Percentiles rank a stretch among this genome's conserved stretches.
Conservation (phyloP, 169 alveolate species). For the Plasmodium reichenowi region DNA sequence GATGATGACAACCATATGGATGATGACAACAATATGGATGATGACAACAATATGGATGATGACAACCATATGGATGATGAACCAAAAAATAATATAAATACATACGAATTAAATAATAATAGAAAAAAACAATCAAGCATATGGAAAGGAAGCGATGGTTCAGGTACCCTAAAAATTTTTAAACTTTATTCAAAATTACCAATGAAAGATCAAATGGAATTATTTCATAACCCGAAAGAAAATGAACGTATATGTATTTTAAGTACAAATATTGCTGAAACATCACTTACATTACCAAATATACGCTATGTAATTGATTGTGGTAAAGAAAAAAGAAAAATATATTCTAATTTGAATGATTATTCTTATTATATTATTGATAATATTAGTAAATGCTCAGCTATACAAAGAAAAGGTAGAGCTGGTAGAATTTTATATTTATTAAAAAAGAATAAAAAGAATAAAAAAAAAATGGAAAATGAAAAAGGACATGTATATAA, state of each 20-base stretch:
- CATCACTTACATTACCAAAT: constrained; percentile 99
- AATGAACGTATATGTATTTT: constrained; percentile 95
- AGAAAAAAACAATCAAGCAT: constrained; percentile 56
- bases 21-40: constrained; percentile 26
- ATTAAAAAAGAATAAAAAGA: constrained; percentile 72
- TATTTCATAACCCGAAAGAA: constrained; percentile 90
- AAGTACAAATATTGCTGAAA: constrained; percentile 99
- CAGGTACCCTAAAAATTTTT: constrained; percentile 82
- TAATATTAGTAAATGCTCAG: constrained; percentile 94
- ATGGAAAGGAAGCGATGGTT: constrained; percentile 86
- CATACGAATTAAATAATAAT: constrained; percentile 43
- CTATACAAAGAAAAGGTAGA: constrained; percentile 98
- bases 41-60: constrained; percentile 21
- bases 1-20: constrained; percentile 16
- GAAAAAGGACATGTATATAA: constrained; percentile 77
- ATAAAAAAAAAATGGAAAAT: constrained; percentile 65
- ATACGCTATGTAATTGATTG: constrained; percentile 96
- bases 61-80: constrained; percentile 6
- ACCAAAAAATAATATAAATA: constrained; percentile 7
- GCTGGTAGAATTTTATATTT: constrained; percentile 95
- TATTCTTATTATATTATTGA: constrained; percentile 91
- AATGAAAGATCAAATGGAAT: constrained; percentile 80
- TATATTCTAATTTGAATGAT: constrained; percentile 88
- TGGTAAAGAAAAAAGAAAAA: constrained; percentile 96
- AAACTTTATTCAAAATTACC: constrained; percentile 91